A percentile compares a stretch with the other conserved stretches of the same genome.
These are phyloP conservation scores for Penicillium psychrofluorescens DNA, from an alignment of 495 filamentous ascomycete species.

Conservation along the genomic window DNA sequence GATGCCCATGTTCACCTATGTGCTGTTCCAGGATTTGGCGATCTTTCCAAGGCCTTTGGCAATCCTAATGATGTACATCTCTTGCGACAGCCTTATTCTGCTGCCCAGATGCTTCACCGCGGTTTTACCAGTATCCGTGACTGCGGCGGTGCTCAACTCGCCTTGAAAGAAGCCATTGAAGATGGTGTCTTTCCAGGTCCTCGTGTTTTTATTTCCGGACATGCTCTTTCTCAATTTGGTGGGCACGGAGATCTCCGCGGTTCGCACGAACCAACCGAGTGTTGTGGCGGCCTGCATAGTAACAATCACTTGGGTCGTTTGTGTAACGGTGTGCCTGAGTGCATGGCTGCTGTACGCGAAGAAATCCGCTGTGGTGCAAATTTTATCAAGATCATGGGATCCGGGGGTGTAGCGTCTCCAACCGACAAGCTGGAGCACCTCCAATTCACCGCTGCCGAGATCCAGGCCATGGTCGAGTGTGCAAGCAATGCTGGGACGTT, in stretches of 20 bases:
- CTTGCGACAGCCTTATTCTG: constrained; percentile 40
- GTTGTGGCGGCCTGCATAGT: constrained; percentile 32
- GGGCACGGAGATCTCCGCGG: constrained; percentile 45
- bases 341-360: constrained; percentile 41
- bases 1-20: constrained; percentile 49
- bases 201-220: constrained; percentile 37
- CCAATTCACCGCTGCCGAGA: constrained; percentile 47
- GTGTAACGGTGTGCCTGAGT: constrained; percentile 45
- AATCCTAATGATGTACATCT: constrained; percentile 19
- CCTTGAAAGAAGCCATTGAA: constrained; percentile 43
- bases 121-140: constrained; percentile 49
- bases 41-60: constrained; percentile 19
- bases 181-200: constrained; percentile 42
- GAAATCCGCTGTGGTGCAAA: constrained; percentile 45
- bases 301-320: constrained; percentile 28
- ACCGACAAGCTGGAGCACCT: constrained; percentile 41
- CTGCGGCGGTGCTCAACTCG: constrained; percentile 42
- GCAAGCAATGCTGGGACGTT: constrained; percentile 41
- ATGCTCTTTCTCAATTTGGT: constrained; percentile 46
- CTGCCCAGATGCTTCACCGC: constrained; percentile 39
- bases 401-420: constrained; percentile 45
- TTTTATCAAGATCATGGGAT: constrained; percentile 53
- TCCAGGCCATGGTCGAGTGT: constrained; percentile 40
- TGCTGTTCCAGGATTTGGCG: constrained; percentile 31
- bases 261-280: constrained; percentile 26